Percentiles rank a stretch among this genome's conserved stretches.
Conservation (phyloP, 139 green algal genomes). For the Prasinococcaceae sp. region DNA sequence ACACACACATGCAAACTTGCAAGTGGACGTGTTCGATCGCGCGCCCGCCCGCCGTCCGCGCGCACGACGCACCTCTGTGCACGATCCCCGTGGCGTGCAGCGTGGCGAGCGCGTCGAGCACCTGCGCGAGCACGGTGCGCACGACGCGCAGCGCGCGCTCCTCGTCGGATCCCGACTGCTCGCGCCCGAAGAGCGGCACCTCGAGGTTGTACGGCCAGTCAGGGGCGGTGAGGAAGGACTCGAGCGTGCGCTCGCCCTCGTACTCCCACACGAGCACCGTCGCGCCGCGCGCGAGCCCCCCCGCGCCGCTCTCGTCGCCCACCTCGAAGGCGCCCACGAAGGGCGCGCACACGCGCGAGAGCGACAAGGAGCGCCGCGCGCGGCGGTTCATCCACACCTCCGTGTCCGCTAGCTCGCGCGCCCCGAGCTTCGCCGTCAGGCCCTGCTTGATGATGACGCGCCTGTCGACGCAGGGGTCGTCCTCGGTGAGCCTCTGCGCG, state of each 20-base stretch:
- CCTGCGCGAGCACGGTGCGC: slow-evolving; percentile 20
- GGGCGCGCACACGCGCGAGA: slow-evolving; percentile 7
- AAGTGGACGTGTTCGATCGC: background rate
- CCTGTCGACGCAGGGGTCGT: no score
- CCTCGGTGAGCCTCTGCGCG: no score
- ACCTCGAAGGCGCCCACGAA: slow-evolving; percentile 24
- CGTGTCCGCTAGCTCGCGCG: slow-evolving; percentile 13
- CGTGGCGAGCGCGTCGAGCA: slow-evolving; percentile 20
- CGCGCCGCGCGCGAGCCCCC: slow-evolving; percentile 9
- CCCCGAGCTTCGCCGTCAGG: no score
- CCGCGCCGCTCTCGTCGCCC: slow-evolving; percentile 10
- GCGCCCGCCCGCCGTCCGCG: background rate
- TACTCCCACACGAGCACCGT: background rate
- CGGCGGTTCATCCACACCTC: slow-evolving; percentile 26
- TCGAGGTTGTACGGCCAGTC: slow-evolving; percentile 24
- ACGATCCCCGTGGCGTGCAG: slow-evolving; percentile 39
- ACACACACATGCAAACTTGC: background rate
- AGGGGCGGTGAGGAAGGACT: slow-evolving; percentile 10
- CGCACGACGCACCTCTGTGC: slow-evolving; percentile 10
- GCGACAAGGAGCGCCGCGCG: slow-evolving; percentile 12
- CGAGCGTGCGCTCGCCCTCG: slow-evolving; percentile 8
- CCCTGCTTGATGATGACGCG: no score
- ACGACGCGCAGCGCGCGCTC: slow-evolving; percentile 11
- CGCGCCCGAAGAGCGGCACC: slow-evolving; percentile 12
- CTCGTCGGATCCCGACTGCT: background rate